phyloP scores from a whole-genome alignment of 306 rosid genomes.

The Lathyrus aphaca region DNA sequence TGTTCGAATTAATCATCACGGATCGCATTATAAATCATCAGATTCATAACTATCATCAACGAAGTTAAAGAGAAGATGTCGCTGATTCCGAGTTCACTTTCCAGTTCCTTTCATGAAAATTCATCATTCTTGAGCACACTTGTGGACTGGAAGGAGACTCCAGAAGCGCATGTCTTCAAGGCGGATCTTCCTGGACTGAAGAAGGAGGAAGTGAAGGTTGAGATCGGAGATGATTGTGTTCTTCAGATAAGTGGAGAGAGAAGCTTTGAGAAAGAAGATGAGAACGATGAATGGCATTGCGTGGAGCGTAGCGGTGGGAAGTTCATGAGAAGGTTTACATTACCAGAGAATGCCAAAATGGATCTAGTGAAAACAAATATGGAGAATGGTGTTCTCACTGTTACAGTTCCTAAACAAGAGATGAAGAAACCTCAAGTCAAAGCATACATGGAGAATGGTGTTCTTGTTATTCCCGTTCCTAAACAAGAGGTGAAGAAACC shows the following conservation, averaged over 20 bases:
- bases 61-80: neutral
- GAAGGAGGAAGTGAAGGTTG: constrained; percentile 5
- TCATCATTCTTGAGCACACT: neutral
- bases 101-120: neutral
- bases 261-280: neutral
- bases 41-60: neutral
- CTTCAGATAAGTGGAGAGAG: constrained; percentile 1
- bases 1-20: neutral
- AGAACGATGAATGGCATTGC: neutral
- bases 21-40: neutral
- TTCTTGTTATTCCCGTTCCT: too few species aligned
- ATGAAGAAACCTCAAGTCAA: neutral
- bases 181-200: constrained; percentile 5
- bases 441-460: neutral
- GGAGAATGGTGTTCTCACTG: neutral
- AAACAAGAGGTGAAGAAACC: too few species aligned
- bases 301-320: constrained; percentile 2
- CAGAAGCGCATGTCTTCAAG: neutral
- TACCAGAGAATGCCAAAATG: constrained; percentile 11
- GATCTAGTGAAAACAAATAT: neutral
- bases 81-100: neutral
- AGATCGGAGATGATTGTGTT: neutral
- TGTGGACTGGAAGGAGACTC: constrained; percentile 21
- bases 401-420: neutral
- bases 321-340: neutral